Evolutionary conservation across 345 rosid species (phyloP).

Genomic region (Balakata baccata): DNA sequence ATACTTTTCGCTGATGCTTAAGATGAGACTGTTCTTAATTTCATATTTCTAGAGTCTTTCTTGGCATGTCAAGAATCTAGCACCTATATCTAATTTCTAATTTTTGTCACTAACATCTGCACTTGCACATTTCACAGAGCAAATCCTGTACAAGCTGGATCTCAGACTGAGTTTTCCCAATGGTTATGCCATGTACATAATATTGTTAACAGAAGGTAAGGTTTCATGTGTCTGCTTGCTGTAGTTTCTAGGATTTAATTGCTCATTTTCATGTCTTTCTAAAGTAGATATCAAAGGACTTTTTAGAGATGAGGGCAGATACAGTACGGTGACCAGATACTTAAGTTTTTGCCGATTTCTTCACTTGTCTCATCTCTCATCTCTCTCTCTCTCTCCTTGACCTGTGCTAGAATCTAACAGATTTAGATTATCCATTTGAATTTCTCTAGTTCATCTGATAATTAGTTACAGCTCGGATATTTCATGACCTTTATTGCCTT

Average conservation of each 20-base stretch:
- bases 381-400: too few relatives aligned
- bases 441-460: neutral
- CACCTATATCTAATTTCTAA: too few relatives aligned
- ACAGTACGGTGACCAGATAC: neutral
- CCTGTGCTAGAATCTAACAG: neutral
- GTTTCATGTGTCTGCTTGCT: neutral
- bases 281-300: neutral
- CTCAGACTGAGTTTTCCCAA: slow-evolving; percentile 80
- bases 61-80: neutral
- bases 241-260: neutral
- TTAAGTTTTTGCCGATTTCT: neutral
- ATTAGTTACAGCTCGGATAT: neutral
- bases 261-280: neutral
- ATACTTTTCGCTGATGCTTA: neutral
- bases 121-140: slow-evolving; percentile 42
- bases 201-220: slow-evolving; percentile 85
- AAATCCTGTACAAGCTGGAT: slow-evolving; percentile 74
- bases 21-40: neutral
- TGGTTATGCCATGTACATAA: slow-evolving; percentile 94
- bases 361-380: neutral
- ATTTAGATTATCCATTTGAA: neutral
- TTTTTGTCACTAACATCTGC: slow-evolving; percentile 3
- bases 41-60: neutral
- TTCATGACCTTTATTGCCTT: neutral
- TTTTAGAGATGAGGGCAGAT: neutral